These are phyloP conservation scores for Priceomyces haplophilus DNA, from an alignment of 805 yeast genomes.

Conservation along the genomic window DNA sequence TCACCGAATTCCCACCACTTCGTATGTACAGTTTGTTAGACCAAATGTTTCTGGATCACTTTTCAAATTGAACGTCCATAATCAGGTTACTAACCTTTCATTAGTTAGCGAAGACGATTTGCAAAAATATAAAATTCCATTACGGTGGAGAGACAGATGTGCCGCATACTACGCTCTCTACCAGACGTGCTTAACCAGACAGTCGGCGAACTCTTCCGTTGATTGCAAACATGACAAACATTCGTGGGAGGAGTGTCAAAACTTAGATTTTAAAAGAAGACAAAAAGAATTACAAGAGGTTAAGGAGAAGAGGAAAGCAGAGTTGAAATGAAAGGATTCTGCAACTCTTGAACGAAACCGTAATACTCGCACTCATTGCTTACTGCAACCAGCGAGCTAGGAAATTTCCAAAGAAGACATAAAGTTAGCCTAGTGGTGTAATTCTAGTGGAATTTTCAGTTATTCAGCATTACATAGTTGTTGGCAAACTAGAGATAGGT, in stretches of 20 bases:
- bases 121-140: slow-evolving; percentile 74
- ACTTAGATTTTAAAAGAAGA: slow-evolving; percentile 76
- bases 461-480: no score
- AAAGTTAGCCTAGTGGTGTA: no score
- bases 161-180: slow-evolving; percentile 52
- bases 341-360: not conserved
- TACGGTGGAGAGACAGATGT: slow-evolving; percentile 81
- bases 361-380: no score
- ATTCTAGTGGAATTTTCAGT: no score
- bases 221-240: slow-evolving; percentile 77
- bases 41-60: not conserved
- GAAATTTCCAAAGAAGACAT: no score
- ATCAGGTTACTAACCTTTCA: slow-evolving; percentile 10
- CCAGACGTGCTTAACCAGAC: slow-evolving; percentile 43
- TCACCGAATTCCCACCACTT: slow-evolving; percentile 42
- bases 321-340: slow-evolving; percentile 9
- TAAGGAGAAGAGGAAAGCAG: slow-evolving; percentile 41
- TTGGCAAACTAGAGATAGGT: no score
- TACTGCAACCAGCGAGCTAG: no score
- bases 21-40: slow-evolving; percentile 28
- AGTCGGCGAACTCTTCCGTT: slow-evolving; percentile 40
- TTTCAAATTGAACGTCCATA: not conserved
- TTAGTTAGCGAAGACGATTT: slow-evolving; percentile 78
- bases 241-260: slow-evolving; percentile 81
- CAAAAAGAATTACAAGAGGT: slow-evolving; percentile 64